Percentiles rank a stretch among this genome's conserved stretches.
These are phyloP conservation scores for Populus deltoides DNA, from an alignment of 345 rosid genomes.

Conservation along the genomic window DNA sequence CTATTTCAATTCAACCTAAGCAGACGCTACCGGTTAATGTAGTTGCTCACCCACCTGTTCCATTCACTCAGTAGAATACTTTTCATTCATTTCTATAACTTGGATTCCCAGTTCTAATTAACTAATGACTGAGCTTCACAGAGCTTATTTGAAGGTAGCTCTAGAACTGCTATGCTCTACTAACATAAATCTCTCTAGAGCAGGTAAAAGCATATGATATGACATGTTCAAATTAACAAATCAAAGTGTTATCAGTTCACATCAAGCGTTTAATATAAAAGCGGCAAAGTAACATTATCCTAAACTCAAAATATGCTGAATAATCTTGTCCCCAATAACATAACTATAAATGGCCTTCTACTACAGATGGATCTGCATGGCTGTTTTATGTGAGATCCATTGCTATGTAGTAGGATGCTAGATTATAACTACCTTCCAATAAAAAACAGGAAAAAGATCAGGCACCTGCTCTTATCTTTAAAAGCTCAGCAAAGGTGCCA, in stretches of 20 bases:
- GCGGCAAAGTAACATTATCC: not conserved
- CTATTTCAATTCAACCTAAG: not conserved
- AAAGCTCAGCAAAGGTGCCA: constrained; percentile 5
- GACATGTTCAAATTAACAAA: not conserved
- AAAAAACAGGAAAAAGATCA: not conserved
- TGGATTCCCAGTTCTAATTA: not conserved
- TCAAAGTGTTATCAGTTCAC: not conserved
- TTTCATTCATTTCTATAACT: constrained; percentile 4
- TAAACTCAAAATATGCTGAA: not conserved
- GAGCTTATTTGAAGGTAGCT: not conserved
- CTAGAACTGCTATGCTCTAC: not conserved
- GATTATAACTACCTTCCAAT: not conserved
- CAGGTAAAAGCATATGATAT: not conserved
- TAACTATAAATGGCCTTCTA: not conserved
- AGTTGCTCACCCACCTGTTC: not conserved
- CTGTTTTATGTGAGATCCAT: not conserved
- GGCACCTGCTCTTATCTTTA: not conserved
- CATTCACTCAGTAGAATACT: not conserved
- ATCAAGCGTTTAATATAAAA: not conserved
- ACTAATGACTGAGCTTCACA: not conserved
- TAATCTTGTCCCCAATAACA: not conserved
- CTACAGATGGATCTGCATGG: not conserved
- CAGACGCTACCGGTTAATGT: not conserved
- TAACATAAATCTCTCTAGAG: not conserved
- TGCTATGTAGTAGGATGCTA: not conserved